Percentiles rank a stretch among this genome's conserved stretches.
Evolutionary conservation across 2,329 filamentous ascomycete species (phyloP).

Genomic region (Balansia obtecta): DNA sequence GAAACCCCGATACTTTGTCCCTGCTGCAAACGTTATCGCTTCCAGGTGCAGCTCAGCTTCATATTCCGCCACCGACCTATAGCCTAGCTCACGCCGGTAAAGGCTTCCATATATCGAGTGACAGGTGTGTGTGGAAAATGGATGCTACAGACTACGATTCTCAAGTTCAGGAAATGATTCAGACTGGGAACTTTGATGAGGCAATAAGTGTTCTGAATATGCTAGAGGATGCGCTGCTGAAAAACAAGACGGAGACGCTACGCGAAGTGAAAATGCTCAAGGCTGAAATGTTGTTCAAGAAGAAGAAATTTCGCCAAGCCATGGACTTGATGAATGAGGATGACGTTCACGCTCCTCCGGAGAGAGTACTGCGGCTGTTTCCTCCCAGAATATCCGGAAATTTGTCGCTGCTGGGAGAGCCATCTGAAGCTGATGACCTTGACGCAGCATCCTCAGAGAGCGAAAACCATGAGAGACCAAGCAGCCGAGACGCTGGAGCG

Average conservation of each 20-base stretch:
- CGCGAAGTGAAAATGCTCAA: conserved; percentile 86
- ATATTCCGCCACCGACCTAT: conserved; percentile 85
- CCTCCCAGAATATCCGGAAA: conserved; percentile 75
- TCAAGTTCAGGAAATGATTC: conserved; percentile 73
- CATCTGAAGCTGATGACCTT: conserved; percentile 30
- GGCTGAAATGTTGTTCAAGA: conserved; percentile 70
- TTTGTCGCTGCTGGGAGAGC: conserved; percentile 44
- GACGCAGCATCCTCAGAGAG: conserved; percentile 22
- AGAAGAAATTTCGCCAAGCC: conserved; percentile 71
- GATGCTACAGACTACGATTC: conserved; percentile 81
- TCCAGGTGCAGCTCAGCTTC: conserved; percentile 69
- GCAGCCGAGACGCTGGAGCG: conserved; percentile 13
- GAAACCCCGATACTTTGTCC: conserved; percentile 86
- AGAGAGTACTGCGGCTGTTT: conserved; percentile 75
- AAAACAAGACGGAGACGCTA: conserved; percentile 68
- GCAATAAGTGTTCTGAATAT: conserved; percentile 80
- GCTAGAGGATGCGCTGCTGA: conserved; percentile 83
- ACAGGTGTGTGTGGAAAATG: conserved; percentile 93
- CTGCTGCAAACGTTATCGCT: conserved; percentile 75
- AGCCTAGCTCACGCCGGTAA: conserved; percentile 95
- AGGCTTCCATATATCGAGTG: conserved; percentile 86
- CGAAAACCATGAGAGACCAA: conserved; percentile 15
- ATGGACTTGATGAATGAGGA: conserved; percentile 79
- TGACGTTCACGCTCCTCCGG: conserved; percentile 78
- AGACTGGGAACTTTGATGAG: conserved; percentile 68